Percentiles rank a stretch among this genome's conserved stretches.
phyloP scores from a whole-genome alignment of 495 filamentous ascomycete genomes.

The Penicillium parvum region DNA sequence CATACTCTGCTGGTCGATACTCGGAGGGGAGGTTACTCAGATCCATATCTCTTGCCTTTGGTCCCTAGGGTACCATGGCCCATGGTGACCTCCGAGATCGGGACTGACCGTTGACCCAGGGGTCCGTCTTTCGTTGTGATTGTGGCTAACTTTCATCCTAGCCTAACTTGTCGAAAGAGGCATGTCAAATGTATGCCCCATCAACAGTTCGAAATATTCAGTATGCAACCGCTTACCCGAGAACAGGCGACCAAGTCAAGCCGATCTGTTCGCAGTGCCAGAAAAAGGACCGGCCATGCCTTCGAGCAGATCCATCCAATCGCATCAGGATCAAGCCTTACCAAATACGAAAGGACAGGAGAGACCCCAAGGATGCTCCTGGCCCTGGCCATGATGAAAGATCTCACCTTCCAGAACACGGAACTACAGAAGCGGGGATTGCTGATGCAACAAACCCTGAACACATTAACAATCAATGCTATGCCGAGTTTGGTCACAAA shows the following conservation, averaged over 20 bases:
- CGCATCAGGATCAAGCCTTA: constrained; percentile 8
- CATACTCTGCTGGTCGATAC: constrained; percentile 2
- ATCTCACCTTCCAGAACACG: constrained; percentile 1
- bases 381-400: constrained; percentile 1
- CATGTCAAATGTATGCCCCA: constrained; percentile 11
- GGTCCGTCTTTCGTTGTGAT: background rate
- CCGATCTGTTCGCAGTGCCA: constrained; percentile 9
- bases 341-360: background rate
- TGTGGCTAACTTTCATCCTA: constrained; percentile 3
- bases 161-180: constrained; percentile 10
- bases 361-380: constrained; percentile 5
- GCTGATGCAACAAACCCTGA: constrained; percentile 6
- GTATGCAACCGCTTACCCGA: constrained; percentile 4
- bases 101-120: constrained; percentile 2
- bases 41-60: background rate
- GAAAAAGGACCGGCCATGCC: constrained; percentile 9
- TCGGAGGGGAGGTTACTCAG: background rate
- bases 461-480: background rate
- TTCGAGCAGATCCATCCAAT: constrained; percentile 4
- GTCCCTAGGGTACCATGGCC: too few species aligned
- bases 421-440: constrained; percentile 2
- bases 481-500: background rate
- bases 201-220: constrained; percentile 1
- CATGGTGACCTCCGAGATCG: too few species aligned
- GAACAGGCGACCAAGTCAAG: constrained; percentile 9